A percentile compares a stretch with the other conserved stretches of the same genome.
Conservation (phyloP, 805 yeast genomes). For the Candida easanensis region DNA sequence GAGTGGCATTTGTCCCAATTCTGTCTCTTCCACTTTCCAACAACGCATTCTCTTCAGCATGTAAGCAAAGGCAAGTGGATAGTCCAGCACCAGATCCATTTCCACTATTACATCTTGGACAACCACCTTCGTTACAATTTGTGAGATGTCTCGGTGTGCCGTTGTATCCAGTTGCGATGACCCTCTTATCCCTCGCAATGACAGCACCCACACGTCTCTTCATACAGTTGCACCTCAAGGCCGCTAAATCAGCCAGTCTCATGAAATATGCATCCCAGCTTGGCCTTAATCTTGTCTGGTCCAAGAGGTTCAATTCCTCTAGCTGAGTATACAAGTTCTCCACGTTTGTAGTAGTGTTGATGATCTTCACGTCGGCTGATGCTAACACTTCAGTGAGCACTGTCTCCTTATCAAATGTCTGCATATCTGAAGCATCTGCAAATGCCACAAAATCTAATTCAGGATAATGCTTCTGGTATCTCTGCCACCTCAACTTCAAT, state of each 20-base stretch:
- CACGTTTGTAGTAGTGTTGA: conserved; percentile 44
- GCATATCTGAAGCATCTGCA: conserved; percentile 36
- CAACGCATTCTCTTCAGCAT: conserved; percentile 96
- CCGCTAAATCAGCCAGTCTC: conserved; percentile 91
- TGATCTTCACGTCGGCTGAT: conserved; percentile 54
- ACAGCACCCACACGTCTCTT: conserved; percentile 97
- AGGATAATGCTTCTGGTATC: conserved; percentile 28
- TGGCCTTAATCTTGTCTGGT: conserved; percentile 71
- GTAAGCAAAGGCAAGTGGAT: conserved; percentile 87
- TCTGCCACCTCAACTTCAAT: conserved; percentile 39
- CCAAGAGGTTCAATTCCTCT: conserved; percentile 40
- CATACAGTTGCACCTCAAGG: conserved; percentile 93
- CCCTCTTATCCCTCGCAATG: conserved; percentile 78
- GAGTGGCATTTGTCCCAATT: conserved; percentile 56
- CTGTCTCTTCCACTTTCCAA: conserved; percentile 92
- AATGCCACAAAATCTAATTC: conserved; percentile 32
- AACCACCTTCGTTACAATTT: conserved; percentile 96
- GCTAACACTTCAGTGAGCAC: conserved; percentile 40
- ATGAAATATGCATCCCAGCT: conserved; percentile 96
- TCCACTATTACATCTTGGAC: conserved; percentile 81
- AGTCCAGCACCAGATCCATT: conserved; percentile 59
- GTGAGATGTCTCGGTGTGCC: conserved; percentile 90
- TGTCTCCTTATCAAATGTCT: conserved; percentile 25
- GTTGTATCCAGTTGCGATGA: conserved; percentile 94
- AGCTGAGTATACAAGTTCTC: conserved; percentile 38